Evolutionary conservation across 805 yeast species (phyloP).

Genomic region (Wickerhamiella vanderwaltii): DNA sequence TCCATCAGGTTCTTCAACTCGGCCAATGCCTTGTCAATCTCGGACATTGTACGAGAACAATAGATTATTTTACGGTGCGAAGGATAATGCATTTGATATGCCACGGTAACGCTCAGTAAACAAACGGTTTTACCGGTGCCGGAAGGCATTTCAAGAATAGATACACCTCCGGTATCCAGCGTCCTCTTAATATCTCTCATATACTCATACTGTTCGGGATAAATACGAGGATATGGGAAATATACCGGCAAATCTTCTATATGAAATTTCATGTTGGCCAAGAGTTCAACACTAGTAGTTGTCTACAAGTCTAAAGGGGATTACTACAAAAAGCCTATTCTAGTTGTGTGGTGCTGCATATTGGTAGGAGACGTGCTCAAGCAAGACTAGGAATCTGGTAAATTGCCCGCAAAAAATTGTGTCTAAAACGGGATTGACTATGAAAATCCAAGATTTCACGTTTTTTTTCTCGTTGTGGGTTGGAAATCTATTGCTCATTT

Average conservation of each 20-base stretch:
- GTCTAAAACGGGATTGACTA: too few relatives aligned
- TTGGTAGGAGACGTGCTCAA: too few relatives aligned
- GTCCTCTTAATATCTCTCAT: conserved; percentile 94
- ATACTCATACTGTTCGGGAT: conserved; percentile 96
- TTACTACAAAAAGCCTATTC: too few relatives aligned
- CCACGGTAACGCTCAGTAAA: conserved; percentile 76
- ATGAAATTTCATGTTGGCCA: conserved; percentile 44
- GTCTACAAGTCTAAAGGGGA: too few relatives aligned
- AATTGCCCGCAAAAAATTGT: too few relatives aligned
- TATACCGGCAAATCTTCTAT: conserved; percentile 93
- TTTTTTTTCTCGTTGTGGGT: too few relatives aligned
- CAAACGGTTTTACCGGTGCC: conserved; percentile 98
- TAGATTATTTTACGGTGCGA: conserved; percentile 89
- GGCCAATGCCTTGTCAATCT: conserved; percentile 90
- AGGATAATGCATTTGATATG: conserved; percentile 87
- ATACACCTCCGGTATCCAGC: conserved; percentile 90
- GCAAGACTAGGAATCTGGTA: too few relatives aligned
- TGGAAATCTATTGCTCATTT: too few relatives aligned
- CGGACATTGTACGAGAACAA: conserved; percentile 99
- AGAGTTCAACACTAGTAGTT: neutral
- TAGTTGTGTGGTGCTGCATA: too few relatives aligned
- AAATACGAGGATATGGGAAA: conserved; percentile 92
- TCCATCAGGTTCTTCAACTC: conserved; percentile 85
- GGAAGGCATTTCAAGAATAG: conserved; percentile 97
- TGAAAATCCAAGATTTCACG: too few relatives aligned